A percentile compares a stretch with the other conserved stretches of the same genome.
These are phyloP conservation scores for Stephania yunnanensis DNA, from an alignment of 164 flowering plant genomes.

Conservation along the genomic window DNA sequence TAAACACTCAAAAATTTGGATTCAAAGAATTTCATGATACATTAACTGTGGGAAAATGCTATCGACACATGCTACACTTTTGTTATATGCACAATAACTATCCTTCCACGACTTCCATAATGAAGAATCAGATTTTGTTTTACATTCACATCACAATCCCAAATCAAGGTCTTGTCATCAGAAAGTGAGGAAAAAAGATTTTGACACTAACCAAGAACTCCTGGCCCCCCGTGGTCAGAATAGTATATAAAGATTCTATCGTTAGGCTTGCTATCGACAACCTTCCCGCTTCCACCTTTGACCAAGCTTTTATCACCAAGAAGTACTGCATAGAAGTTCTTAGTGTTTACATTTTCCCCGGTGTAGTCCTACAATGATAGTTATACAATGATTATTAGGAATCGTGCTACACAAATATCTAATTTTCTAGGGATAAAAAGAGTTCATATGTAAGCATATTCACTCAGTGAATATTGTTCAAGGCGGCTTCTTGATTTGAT, in stretches of 20 bases:
- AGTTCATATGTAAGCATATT: no score
- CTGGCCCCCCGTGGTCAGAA: conserved; percentile 96
- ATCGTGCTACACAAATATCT: no score
- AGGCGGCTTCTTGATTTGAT: no score
- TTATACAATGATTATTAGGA: no score
- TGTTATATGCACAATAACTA: neutral
- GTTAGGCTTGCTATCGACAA: conserved; percentile 60
- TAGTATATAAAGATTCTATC: conserved; percentile 82
- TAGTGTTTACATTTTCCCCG: conserved; percentile 55
- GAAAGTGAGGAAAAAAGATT: neutral
- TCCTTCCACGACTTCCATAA: neutral
- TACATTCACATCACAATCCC: neutral
- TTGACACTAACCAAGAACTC: conserved; percentile 73
- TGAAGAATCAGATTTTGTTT: neutral
- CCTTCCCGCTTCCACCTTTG: conserved; percentile 90
- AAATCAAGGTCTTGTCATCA: neutral
- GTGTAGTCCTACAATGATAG: conserved; percentile 27
- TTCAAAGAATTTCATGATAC: neutral
- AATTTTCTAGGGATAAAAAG: no score
- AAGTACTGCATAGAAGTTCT: conserved; percentile 77
- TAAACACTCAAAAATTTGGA: neutral
- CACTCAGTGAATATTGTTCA: no score
- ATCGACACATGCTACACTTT: neutral
- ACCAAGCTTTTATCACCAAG: conserved; percentile 64
- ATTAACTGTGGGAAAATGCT: neutral